Evolutionary conservation across 768 basidiomycete genomes (phyloP).

Genomic region (Pilatotrama ljubarskyi): DNA sequence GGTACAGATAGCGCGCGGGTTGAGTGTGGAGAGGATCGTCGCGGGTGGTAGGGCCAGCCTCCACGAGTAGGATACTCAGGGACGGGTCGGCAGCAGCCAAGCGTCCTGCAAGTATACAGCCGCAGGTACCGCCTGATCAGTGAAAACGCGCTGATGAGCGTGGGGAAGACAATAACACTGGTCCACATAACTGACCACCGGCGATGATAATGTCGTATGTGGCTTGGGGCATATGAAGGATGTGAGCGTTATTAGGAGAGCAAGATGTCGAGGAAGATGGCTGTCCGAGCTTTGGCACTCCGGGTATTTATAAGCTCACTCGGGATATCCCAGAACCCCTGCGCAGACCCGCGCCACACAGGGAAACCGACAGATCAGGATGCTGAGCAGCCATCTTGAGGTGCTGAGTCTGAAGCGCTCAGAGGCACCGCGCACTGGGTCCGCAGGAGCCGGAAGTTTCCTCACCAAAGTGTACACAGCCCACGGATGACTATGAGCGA

Average conservation of each 20-base stretch:
- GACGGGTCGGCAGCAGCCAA: constrained; percentile 53
- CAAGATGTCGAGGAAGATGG: background rate
- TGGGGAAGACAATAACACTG: background rate
- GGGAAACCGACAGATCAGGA: too few species aligned
- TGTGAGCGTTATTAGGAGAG: background rate
- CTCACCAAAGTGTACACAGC: too few species aligned
- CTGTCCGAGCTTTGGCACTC: too few species aligned
- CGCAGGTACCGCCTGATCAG: constrained; percentile 42
- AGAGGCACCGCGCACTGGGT: too few species aligned
- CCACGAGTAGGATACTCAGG: constrained; percentile 60
- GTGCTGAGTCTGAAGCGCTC: too few species aligned
- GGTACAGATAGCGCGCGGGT: constrained; percentile 50
- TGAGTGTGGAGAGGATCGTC: constrained; percentile 50
- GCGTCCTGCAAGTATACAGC: constrained; percentile 56
- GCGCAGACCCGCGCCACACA: too few species aligned
- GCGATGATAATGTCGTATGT: constrained; percentile 23
- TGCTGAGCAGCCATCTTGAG: too few species aligned
- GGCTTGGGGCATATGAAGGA: background rate
- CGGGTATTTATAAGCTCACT: too few species aligned
- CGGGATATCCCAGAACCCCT: too few species aligned
- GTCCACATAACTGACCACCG: constrained; percentile 23
- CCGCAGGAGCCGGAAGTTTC: too few species aligned
- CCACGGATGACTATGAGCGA: too few species aligned
- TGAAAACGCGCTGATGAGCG: background rate
- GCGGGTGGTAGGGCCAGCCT: constrained; percentile 54